phyloP scores from a whole-genome alignment of 345 rosid species.

The Arabidopsis arenosa region DNA sequence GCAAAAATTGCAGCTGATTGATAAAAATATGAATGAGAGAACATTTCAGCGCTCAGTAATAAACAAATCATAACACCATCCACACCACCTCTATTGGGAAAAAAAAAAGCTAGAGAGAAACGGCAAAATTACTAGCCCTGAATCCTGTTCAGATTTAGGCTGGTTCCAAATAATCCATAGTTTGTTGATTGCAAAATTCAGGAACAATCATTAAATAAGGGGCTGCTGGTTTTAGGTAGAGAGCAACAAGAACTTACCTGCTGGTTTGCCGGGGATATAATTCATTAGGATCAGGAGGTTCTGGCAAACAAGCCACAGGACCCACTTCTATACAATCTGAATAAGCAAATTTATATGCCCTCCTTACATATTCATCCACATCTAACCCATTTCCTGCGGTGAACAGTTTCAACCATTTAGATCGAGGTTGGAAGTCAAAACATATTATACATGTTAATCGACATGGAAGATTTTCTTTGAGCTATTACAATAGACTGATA shows the following conservation, averaged over 20 bases:
- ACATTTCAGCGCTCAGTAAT: constrained; percentile 13
- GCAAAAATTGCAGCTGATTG: constrained; percentile 23
- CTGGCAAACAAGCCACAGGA: constrained; percentile 87
- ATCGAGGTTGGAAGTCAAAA: constrained; percentile 4
- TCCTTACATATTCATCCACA: constrained; percentile 97
- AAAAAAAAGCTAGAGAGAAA: background rate
- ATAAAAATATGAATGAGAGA: background rate
- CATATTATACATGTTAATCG: background rate
- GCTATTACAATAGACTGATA: constrained; percentile 21
- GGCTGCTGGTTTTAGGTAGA: background rate
- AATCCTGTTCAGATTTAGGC: constrained; percentile 11
- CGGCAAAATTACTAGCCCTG: constrained; percentile 5
- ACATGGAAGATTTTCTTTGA: constrained; percentile 2
- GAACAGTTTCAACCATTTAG: constrained; percentile 29
- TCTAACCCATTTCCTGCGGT: constrained; percentile 93
- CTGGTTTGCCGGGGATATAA: constrained; percentile 96
- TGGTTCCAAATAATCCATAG: constrained; percentile 20
- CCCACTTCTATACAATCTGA: constrained; percentile 97
- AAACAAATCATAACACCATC: constrained; percentile 10
- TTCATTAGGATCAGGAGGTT: constrained; percentile 95
- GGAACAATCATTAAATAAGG: constrained; percentile 26
- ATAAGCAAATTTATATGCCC: constrained; percentile 97
- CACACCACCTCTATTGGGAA: background rate
- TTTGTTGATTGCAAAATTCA: constrained; percentile 26
- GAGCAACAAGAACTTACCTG: constrained; percentile 54